Evolutionary conservation across 352 stramenopile genomes (phyloP), one percentile per base, ranked within the genome.

Genomic region (Phytophthora podocarpi): DNA sequence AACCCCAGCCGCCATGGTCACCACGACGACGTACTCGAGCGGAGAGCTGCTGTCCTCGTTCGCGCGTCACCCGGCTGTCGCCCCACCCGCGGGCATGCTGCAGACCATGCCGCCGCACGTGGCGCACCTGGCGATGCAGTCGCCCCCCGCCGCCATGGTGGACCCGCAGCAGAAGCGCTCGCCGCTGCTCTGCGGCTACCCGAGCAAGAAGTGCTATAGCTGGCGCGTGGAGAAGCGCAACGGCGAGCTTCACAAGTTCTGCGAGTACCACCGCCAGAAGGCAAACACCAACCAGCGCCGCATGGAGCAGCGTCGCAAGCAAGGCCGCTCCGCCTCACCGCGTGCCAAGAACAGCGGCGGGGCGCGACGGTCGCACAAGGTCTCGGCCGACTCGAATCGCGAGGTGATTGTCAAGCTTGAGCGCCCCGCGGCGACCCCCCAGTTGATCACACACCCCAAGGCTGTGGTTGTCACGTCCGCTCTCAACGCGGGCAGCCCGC

Each of bases 171-270:
- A 76, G 31, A 83, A 84, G 63, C 77, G 77, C 37, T 86, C 77
- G 35, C 77, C 77, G 39, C 50, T 86, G 56, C 71, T 86, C 21
- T 86, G 77, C 46, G 77, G 77, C 41, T 93, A 93, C 65, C 82
- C 82, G 50, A 91, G 82, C 80, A 92, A 92, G 62, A 91, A 91
- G 72, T 93, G 85, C 77, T 90, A 74, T 72, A 91, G 84, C 60
- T 75, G 71, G 67, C 85, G 82, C 51, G 82, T 90, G 2, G 76
- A 88, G 60, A 93, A 93, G 67, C 79, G 82, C 67, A 93, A 92
- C 41, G 85, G 85, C 39, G 81, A 91, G 70, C 70, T 92, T 55
- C 85, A 93, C 76, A 91, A 91, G 68, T 90, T 93, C 45, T 93
- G 85, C 65, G 82, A 93, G 61, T 93, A 90, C 66, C 85, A 93